Evolutionary conservation across 1,284 basidiomycete genomes (phyloP).

Genomic region (Austropuccinia psidii): DNA sequence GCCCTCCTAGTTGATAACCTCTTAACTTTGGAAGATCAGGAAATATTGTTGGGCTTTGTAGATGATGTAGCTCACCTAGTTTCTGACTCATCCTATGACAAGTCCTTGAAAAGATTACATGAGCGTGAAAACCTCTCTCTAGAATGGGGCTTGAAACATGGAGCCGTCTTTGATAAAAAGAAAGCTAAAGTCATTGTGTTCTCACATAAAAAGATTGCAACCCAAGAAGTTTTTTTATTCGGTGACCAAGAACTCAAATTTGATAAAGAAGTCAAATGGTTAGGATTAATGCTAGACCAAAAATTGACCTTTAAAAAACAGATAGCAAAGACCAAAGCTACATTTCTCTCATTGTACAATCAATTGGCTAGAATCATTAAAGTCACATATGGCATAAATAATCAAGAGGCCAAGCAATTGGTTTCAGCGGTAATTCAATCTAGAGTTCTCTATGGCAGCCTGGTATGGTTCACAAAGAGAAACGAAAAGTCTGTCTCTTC

Average conservation of each 20-base stretch:
- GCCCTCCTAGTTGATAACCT: background rate
- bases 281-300: background rate
- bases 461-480: background rate
- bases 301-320: constrained; percentile 10
- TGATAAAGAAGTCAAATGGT: background rate
- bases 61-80: constrained; percentile 2
- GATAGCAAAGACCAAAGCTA: background rate
- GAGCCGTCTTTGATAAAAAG: constrained; percentile 23
- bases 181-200: background rate
- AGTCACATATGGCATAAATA: background rate
- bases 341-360: too few species aligned
- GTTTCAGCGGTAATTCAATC: background rate
- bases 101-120: background rate
- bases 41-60: background rate
- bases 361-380: background rate
- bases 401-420: background rate
- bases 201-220: background rate
- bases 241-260: background rate
- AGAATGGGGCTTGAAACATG: background rate
- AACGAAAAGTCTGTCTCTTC: too few species aligned
- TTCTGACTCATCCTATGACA: background rate
- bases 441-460: background rate
- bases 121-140: background rate
- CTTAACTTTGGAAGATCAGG: background rate
- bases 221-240: background rate